Percentiles rank a stretch among this genome's conserved stretches.
Evolutionary conservation across 2,329 filamentous ascomycete species (phyloP).

Genomic region (Balansia obtecta): DNA sequence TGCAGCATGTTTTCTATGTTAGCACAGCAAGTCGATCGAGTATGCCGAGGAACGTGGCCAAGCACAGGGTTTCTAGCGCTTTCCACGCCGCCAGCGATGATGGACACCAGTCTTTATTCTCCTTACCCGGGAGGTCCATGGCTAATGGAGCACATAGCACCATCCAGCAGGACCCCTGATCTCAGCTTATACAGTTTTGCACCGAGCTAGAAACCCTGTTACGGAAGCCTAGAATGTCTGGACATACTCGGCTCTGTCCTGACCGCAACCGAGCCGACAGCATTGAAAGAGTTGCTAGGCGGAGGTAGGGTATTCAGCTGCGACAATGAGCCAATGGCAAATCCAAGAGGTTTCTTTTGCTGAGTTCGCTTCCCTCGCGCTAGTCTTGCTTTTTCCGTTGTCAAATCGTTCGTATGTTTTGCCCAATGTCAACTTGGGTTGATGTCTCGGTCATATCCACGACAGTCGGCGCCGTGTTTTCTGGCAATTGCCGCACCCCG

Average conservation of each 20-base stretch:
- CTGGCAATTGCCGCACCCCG: slow-evolving; percentile 26
- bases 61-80: slow-evolving; percentile 27
- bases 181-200: slow-evolving; percentile 19
- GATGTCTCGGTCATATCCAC: slow-evolving; percentile 24
- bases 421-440: slow-evolving; percentile 25
- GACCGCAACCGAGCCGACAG: slow-evolving; percentile 7
- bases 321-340: background rate
- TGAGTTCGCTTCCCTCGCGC: slow-evolving; percentile 4
- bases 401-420: slow-evolving; percentile 25
- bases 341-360: background rate
- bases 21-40: slow-evolving; percentile 20
- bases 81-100: slow-evolving; percentile 24
- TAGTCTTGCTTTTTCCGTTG: slow-evolving; percentile 12
- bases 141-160: slow-evolving; percentile 25
- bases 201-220: slow-evolving; percentile 15
- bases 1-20: background rate
- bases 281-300: background rate
- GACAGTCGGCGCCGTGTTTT: slow-evolving; percentile 26
- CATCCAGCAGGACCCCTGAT: slow-evolving; percentile 22
- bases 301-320: slow-evolving; percentile 1
- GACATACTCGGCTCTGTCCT: slow-evolving; percentile 17
- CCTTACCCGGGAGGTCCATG: slow-evolving; percentile 26
- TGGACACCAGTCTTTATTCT: slow-evolving; percentile 15
- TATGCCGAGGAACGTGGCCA: slow-evolving; percentile 27
- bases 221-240: slow-evolving; percentile 18